Conservation (phyloP, 345 rosid species). For the Eucalyptus curtisii region DNA sequence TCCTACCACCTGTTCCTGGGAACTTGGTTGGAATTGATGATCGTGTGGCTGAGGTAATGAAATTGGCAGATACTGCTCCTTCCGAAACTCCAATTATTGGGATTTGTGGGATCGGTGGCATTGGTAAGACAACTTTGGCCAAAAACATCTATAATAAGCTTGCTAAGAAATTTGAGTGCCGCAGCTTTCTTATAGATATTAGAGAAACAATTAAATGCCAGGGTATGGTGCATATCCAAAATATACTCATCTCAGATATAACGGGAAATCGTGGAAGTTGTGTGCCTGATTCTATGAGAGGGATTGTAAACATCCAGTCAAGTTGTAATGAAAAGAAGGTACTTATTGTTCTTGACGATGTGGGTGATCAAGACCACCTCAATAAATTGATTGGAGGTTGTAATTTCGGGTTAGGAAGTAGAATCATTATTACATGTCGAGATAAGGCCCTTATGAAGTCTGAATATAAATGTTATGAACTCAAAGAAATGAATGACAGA, state of each 20-base stretch:
- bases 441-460: rapidly evolving
- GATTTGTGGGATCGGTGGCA: not conserved
- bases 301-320: rapidly evolving
- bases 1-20: not conserved
- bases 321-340: rapidly evolving
- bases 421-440: too few relatives aligned
- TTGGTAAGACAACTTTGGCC: not conserved
- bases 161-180: rapidly evolving
- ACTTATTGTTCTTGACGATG: rapidly evolving
- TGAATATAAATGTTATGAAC: rapidly evolving
- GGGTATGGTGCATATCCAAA: rapidly evolving
- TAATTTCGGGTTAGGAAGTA: rapidly evolving
- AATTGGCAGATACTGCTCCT: rapidly evolving
- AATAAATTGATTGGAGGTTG: too few relatives aligned
- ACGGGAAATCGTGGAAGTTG: rapidly evolving
- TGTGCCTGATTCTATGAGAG: rapidly evolving
- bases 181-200: not conserved
- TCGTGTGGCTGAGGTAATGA: too few relatives aligned
- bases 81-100: rapidly evolving
- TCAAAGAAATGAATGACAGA: rapidly evolving
- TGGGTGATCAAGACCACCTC: rapidly evolving
- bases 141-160: rapidly evolving
- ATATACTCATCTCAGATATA: rapidly evolving
- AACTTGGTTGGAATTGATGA: too few relatives aligned
- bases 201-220: rapidly evolving